Evolutionary conservation across 345 rosid species (phyloP).

Genomic region (Triadica sebifera): DNA sequence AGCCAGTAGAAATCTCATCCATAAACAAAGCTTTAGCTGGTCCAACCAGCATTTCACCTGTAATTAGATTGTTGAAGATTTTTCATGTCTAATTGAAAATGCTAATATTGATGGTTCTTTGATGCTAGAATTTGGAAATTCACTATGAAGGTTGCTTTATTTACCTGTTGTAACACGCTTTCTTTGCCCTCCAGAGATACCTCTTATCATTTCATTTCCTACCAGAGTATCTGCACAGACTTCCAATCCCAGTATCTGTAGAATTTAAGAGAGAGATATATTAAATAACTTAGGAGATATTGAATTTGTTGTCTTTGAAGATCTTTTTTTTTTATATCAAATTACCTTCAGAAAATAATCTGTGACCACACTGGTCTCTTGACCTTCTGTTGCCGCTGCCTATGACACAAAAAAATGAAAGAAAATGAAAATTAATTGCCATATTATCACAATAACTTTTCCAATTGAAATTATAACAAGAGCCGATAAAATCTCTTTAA

Average conservation of each 20-base stretch:
- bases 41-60: conserved; percentile 78
- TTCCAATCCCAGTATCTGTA: conserved; percentile 70
- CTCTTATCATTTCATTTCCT: conserved; percentile 72
- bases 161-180: conserved; percentile 83
- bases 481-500: neutral
- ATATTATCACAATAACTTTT: too few relatives aligned
- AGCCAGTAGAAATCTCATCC: conserved; percentile 82
- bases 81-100: neutral
- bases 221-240: conserved; percentile 66
- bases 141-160: neutral
- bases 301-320: neutral
- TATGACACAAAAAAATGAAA: conserved; percentile 13
- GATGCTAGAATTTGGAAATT: neutral
- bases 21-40: conserved; percentile 61
- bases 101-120: neutral
- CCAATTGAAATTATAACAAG: too few relatives aligned
- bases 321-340: neutral
- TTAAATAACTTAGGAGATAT: neutral
- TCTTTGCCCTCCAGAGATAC: conserved; percentile 81
- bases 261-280: neutral
- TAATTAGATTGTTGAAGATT: neutral
- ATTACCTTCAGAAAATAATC: conserved; percentile 75
- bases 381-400: conserved; percentile 53
- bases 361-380: conserved; percentile 64
- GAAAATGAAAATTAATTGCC: neutral